A percentile compares a stretch with the other conserved stretches of the same genome.
Evolutionary conservation across 2,329 filamentous ascomycete genomes (phyloP).

Genomic region (Trichoderma sp.): DNA sequence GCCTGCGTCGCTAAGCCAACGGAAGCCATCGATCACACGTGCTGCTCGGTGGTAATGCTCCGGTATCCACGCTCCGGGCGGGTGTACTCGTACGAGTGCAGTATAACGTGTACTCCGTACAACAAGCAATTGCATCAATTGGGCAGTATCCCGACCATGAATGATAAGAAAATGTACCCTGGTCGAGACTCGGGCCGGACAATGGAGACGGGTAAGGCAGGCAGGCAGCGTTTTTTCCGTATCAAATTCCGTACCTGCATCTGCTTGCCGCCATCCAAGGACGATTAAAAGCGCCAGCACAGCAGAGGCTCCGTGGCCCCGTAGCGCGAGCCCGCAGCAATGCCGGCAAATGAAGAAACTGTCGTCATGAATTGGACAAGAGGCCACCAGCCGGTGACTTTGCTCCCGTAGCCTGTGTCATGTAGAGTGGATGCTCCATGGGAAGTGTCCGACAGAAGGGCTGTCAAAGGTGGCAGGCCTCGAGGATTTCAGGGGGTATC

Average conservation of each 20-base stretch:
- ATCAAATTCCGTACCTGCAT: not conserved
- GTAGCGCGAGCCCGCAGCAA: not conserved
- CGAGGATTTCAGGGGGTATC: not conserved
- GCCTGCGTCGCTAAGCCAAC: not conserved
- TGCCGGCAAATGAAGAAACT: not conserved
- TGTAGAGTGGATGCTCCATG: slow-evolving; percentile 5
- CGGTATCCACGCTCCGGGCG: not conserved
- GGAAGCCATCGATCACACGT: not conserved
- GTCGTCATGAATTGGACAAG: not conserved
- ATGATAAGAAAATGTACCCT: not conserved
- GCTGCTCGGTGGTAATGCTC: not conserved
- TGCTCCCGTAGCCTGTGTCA: slow-evolving; percentile 6
- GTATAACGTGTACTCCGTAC: not conserved
- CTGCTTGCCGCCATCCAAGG: not conserved
- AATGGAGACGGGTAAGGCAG: slow-evolving; percentile 4
- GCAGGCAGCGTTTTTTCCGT: not conserved
- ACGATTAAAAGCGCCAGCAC: not conserved
- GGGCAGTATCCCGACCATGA: not conserved
- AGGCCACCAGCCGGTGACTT: not conserved
- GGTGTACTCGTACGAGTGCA: not conserved
- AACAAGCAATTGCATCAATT: not conserved
- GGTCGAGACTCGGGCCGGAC: not conserved
- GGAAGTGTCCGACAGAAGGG: not conserved
- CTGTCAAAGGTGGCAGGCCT: not conserved
- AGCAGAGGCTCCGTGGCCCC: not conserved